Evolutionary conservation across 441 rosid genomes (phyloP), one percentile per base, ranked within the genome.

Genomic region (Sinapis alba): DNA sequence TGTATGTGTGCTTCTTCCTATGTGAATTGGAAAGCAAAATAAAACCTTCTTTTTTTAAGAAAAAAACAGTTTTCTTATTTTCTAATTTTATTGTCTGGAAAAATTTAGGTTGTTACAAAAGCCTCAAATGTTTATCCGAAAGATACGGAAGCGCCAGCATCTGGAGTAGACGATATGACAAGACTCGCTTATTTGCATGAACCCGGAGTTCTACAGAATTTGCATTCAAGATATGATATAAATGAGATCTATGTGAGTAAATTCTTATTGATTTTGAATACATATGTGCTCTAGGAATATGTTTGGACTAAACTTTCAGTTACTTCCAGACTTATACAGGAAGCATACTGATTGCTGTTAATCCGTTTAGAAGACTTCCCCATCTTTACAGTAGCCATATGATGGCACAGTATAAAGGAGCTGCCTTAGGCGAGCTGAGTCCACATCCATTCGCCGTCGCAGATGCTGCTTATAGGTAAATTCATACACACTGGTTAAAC

Each of bases 91-190:
- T 51, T 51, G 57, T 51, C 12, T 51, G 57, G 10, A n/a, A 64
- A 64, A 63, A 69, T 81, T 61, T 79, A 96, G 99, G 97, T 87
- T 72, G 80, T 73, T 75, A 87, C 84, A 23, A 91, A 96, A 88
- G 86, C 81, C 82, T 85, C 94, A 28, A 85, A 72, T 80, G 89
- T 78, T 5, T 90, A 90, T 82, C 90, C 93, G 6, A 89, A 90
- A 84, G 99, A 96, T 82, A 67, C 87, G 8, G 97, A 93, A 82
- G 92, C 89, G 9, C 97, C 99, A 56, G 87, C 90, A 10, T 89
- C 97, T 71, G 97, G 98, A 76, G 98, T 96, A 71, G 99, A 96
- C 79, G 99, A 96, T 82, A 96, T 96, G 99, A 96, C 99, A 38
- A 93, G 90, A 69, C 90, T 96, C 77, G 94, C 99, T 77, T 96